Evolutionary conservation across 2,329 filamentous ascomycete species (phyloP).

Genomic region (Didymella exigua): DNA sequence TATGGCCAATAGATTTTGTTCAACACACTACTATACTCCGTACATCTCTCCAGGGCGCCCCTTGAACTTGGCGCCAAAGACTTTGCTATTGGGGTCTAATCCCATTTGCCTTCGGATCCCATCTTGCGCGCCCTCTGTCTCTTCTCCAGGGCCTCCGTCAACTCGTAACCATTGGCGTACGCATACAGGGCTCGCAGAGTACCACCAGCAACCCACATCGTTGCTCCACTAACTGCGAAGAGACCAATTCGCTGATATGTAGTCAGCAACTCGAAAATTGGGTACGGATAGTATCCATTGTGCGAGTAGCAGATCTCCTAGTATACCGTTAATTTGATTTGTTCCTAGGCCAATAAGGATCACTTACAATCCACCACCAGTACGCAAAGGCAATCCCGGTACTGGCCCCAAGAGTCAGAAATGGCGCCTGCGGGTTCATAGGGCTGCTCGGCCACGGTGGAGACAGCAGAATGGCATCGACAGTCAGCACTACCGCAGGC

Average conservation of each 20-base stretch:
- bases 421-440: slow-evolving; percentile 55
- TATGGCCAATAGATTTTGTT: slow-evolving; percentile 6
- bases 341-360: not conserved
- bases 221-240: slow-evolving; percentile 70
- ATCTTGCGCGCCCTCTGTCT: slow-evolving; percentile 26
- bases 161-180: slow-evolving; percentile 62
- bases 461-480: slow-evolving; percentile 71
- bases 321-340: not conserved
- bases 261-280: slow-evolving; percentile 73
- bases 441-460: slow-evolving; percentile 68
- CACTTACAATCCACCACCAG: slow-evolving; percentile 69
- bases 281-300: slow-evolving; percentile 83
- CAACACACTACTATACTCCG: not conserved
- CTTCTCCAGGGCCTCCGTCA: slow-evolving; percentile 28
- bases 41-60: not conserved
- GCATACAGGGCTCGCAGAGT: slow-evolving; percentile 73
- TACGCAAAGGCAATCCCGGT: slow-evolving; percentile 68
- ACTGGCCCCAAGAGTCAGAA: slow-evolving; percentile 65
- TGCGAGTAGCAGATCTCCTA: slow-evolving; percentile 68
- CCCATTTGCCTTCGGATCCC: slow-evolving; percentile 26
- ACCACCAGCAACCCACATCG: slow-evolving; percentile 74
- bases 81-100: slow-evolving; percentile 7
- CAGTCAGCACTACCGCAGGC: slow-evolving; percentile 66
- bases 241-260: slow-evolving; percentile 70
- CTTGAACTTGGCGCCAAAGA: not conserved